Evolutionary conservation across 2,329 filamentous ascomycete genomes (phyloP), one percentile per base, ranked within the genome.

Genomic region (Neopestalotiopsis clavispora): DNA sequence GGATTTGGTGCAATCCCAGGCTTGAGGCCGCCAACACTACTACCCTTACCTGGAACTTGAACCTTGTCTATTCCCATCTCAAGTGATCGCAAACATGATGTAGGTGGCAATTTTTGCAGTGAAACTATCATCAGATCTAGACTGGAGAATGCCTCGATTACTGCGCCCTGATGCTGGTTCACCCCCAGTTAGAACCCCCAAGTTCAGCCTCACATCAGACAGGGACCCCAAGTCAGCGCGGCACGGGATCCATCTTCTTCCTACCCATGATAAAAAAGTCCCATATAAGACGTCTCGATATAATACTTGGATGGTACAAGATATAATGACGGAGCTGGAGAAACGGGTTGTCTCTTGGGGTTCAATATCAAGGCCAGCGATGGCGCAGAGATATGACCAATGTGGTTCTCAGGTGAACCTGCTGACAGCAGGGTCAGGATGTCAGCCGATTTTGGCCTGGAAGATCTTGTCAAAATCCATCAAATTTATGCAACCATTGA

Each of bases 141-240:
- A 52, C n/a, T 20, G 17, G 3, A 30, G 23, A n/a, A 59, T 6
- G 28, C 23, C 30, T 17, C 28, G 32, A 63, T 13, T 17, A 49
- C 38, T 65, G 62, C 62, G 62, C 62, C 62, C 13, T 52, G 62
- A 14, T 49, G 23, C 14, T 49, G 60, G 60, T 63, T 20, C 34
- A n/a, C 30, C 20, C 7, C 20, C 23, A 14, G 20, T 12, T 23
- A 17, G n/a, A 38, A 28, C 38, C 38, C 28, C 62, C 23, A 42
- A 49, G 23, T 45, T 49, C 62, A 65, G 62, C 62, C 62, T 65
- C 34, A 10, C 42, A 65, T 40, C 34, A 23, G 14, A 63, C 60
- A 34, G 20, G 60, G 38, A 10, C 57, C 23, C 23, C 30, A 9
- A 12, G 28, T 28, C 14, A 20, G 6, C 10, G 20, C 56, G 17